These are phyloP conservation scores for Phycomyces nitens DNA, from an alignment of 192 early-diverging fungal species.

Conservation along the genomic window DNA sequence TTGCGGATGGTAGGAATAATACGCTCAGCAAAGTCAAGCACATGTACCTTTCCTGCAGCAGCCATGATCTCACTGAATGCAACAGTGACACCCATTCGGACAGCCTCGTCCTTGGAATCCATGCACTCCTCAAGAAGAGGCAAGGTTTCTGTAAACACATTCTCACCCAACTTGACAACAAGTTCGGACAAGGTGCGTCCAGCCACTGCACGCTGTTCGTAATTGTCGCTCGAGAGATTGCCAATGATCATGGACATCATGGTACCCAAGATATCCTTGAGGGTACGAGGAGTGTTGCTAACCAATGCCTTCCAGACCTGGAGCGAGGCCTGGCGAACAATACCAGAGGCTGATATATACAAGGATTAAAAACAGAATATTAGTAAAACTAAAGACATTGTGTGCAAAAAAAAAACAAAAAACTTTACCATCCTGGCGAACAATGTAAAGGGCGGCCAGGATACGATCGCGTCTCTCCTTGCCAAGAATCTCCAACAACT, in stretches of 20 bases:
- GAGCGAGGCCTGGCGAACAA: conserved; percentile 86
- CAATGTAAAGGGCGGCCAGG: conserved; percentile 89
- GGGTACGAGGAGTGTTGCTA: conserved; percentile 91
- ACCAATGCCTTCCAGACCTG: conserved; percentile 96
- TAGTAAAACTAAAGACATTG: too few species aligned
- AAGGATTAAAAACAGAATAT: not conserved
- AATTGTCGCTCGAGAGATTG: conserved; percentile 67
- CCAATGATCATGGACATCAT: conserved; percentile 91
- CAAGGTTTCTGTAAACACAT: conserved; percentile 80
- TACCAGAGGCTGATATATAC: conserved; percentile 39
- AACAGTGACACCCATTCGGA: conserved; percentile 89
- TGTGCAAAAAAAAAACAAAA: not conserved
- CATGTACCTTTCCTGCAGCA: conserved; percentile 74
- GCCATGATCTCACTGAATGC: conserved; percentile 90
- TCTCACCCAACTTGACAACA: conserved; percentile 92
- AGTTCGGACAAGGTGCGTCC: conserved; percentile 91
- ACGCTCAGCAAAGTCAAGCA: conserved; percentile 81
- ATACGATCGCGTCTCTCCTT: conserved; percentile 80
- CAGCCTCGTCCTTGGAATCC: conserved; percentile 58
- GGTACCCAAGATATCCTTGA: conserved; percentile 88
- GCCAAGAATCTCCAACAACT: conserved; percentile 79
- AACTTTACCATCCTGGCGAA: conserved; percentile 70
- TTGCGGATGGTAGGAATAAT: conserved; percentile 79
- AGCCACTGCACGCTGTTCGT: conserved; percentile 82
- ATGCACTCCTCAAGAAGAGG: conserved; percentile 89